Conservation (phyloP, 1,284 basidiomycete species). For the Cutaneotrichosporon dermatis region DNA sequence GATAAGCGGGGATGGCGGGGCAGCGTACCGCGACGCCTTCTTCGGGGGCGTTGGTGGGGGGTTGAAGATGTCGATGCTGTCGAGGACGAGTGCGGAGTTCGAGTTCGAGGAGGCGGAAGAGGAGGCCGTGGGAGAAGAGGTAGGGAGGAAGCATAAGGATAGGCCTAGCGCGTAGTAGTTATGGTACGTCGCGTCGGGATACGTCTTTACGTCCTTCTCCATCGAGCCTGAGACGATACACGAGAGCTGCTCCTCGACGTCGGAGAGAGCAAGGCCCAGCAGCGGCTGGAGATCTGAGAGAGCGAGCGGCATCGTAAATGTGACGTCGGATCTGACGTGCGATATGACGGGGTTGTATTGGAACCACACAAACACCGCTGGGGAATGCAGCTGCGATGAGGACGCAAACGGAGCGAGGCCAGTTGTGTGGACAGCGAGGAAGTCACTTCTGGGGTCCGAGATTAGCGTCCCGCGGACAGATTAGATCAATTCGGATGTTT, state of each 20-base stretch:
- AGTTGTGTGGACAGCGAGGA: no score
- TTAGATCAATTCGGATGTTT: no score
- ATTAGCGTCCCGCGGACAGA: no score
- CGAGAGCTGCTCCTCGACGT: constrained; percentile 11
- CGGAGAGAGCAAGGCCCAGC: constrained; percentile 15
- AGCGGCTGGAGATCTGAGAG: constrained; percentile 11
- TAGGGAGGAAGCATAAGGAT: constrained; percentile 62
- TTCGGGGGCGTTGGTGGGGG: constrained; percentile 11
- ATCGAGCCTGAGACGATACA: constrained; percentile 4
- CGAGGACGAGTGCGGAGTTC: constrained; percentile 51
- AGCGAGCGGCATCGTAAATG: constrained; percentile 3
- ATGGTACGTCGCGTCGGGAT: constrained; percentile 75
- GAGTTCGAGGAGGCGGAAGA: constrained; percentile 36
- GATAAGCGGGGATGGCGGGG: constrained; percentile 55
- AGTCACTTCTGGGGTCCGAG: no score
- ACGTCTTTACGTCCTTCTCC: constrained; percentile 66
- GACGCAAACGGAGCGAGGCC: no score
- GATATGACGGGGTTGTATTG: not conserved
- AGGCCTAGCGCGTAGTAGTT: constrained; percentile 74
- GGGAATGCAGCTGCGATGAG: no score
- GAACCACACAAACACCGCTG: no score
- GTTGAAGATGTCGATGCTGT: constrained; percentile 79
- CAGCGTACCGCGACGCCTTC: constrained; percentile 13
- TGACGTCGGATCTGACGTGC: no score
- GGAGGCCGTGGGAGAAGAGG: no score